Evolutionary conservation across 176 grass and related monocot species (phyloP).

Genomic region (Guadua angustifolia): DNA sequence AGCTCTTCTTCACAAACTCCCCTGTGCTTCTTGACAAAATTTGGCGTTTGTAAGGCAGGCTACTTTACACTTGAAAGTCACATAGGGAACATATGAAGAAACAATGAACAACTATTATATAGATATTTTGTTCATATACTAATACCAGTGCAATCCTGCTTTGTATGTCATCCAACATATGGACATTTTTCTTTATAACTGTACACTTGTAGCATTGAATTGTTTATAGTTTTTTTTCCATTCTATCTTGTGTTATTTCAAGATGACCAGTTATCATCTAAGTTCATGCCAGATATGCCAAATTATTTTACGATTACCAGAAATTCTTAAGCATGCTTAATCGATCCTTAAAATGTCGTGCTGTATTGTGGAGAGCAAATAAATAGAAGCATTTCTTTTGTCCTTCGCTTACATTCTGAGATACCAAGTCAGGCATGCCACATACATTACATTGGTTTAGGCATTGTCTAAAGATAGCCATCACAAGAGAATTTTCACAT

Average conservation of each 20-base stretch:
- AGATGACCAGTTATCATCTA: background rate
- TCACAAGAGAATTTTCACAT: background rate
- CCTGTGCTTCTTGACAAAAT: background rate
- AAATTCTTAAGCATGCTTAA: conserved; percentile 5
- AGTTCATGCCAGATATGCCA: background rate
- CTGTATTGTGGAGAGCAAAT: background rate
- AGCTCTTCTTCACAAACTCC: background rate
- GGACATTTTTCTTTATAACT: background rate
- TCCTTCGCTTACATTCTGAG: background rate
- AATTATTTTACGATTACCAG: background rate
- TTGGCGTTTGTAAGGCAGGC: background rate
- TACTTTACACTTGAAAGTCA: background rate
- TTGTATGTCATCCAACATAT: background rate
- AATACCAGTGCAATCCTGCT: background rate
- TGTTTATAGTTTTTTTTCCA: background rate
- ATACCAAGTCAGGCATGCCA: background rate
- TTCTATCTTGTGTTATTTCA: background rate
- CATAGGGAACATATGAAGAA: background rate
- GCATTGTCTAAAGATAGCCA: background rate
- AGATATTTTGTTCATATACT: background rate
- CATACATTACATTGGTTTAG: background rate
- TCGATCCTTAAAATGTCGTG: background rate
- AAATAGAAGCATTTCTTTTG: background rate
- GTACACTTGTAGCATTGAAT: background rate
- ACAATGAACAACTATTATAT: background rate